These are phyloP conservation scores for Candida verbasci DNA, from an alignment of 805 yeast species.

Conservation along the genomic window DNA sequence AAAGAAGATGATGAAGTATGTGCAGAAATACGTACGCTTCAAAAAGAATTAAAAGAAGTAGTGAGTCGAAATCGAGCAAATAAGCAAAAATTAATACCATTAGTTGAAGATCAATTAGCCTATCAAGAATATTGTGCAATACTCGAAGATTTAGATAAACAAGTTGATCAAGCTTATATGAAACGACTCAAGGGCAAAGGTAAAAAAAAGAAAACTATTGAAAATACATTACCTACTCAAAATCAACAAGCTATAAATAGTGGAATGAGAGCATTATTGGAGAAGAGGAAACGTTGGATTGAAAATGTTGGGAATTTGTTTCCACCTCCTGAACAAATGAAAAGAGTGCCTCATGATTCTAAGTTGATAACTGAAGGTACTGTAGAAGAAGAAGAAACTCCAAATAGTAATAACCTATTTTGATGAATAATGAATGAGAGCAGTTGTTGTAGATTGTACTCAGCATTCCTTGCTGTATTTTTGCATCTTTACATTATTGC, in stretches of 20 bases:
- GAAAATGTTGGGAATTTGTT: slow-evolving; percentile 85
- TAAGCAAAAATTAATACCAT: slow-evolving; percentile 61
- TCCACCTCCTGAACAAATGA: slow-evolving; percentile 61
- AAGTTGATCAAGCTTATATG: slow-evolving; percentile 89
- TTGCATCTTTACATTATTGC: too few relatives aligned
- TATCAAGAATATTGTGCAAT: slow-evolving; percentile 92
- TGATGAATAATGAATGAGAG: too few relatives aligned
- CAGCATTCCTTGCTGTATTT: too few relatives aligned
- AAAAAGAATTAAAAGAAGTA: slow-evolving; percentile 59
- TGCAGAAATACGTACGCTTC: slow-evolving; percentile 72
- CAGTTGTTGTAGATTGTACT: too few relatives aligned
- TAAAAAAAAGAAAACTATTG: slow-evolving; percentile 51
- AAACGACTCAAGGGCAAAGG: slow-evolving; percentile 75
- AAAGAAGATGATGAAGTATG: slow-evolving; percentile 94
- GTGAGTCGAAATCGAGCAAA: slow-evolving; percentile 62
- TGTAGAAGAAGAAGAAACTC: slow-evolving; percentile 28
- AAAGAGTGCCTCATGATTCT: slow-evolving; percentile 63
- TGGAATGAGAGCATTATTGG: slow-evolving; percentile 73
- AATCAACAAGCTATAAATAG: slow-evolving; percentile 72
- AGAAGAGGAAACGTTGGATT: slow-evolving; percentile 87
- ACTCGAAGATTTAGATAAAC: slow-evolving; percentile 90
- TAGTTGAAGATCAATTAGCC: slow-evolving; percentile 83
- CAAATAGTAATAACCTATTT: slow-evolving; percentile 6
- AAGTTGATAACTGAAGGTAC: slow-evolving; percentile 44
- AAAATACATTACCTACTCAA: slow-evolving; percentile 22